These are phyloP conservation scores for Neurospora terricola DNA, from an alignment of 495 filamentous ascomycete genomes.

Conservation along the genomic window DNA sequence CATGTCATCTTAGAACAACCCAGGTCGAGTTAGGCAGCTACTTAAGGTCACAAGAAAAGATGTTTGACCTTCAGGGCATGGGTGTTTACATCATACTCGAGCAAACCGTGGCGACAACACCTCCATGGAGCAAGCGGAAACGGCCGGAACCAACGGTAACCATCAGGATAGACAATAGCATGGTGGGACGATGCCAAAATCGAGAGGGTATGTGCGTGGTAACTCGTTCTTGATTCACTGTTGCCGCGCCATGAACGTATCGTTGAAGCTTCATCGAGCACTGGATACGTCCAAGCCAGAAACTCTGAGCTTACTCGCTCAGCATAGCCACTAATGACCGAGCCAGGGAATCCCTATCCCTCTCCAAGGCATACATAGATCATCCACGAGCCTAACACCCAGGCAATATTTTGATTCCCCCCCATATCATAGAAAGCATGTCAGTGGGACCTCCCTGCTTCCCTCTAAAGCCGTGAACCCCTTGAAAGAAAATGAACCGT, in stretches of 20 bases:
- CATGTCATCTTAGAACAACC: neutral
- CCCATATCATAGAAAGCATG: neutral
- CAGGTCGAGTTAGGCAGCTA: neutral
- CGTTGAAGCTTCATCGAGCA: neutral
- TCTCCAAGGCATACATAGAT: neutral
- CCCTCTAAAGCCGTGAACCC: neutral
- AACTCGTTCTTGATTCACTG: neutral
- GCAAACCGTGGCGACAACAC: neutral
- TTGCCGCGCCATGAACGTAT: neutral
- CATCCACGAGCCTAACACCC: neutral
- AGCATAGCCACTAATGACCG: neutral
- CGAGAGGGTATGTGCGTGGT: neutral
- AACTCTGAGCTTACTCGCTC: neutral
- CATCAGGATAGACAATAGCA: neutral
- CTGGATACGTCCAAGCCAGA: neutral
- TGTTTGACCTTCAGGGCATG: neutral
- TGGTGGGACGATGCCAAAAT: neutral
- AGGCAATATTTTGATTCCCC: neutral
- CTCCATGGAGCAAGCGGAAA: neutral
- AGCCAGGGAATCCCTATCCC: neutral
- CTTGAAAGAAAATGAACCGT: neutral
- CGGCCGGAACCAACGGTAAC: neutral
- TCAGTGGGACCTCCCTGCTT: neutral
- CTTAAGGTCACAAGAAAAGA: neutral
- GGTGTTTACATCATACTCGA: neutral